Evolutionary conservation across 768 basidiomycete species (phyloP), one percentile per base, ranked within the genome.

Genomic region (Leucocoprinus sp.): DNA sequence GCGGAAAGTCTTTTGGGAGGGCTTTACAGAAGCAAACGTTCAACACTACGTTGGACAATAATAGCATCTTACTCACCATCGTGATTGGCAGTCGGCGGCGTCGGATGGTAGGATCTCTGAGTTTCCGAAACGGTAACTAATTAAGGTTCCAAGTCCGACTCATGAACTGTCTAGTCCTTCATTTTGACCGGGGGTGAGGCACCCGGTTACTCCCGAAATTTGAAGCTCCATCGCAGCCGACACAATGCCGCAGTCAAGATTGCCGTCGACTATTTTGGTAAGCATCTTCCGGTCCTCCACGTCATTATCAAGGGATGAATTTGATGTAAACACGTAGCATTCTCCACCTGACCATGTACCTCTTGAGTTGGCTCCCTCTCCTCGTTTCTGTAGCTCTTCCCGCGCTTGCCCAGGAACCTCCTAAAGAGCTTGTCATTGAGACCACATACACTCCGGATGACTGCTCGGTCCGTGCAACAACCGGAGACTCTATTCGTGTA

Each of bases 1-100:
- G 63, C 88, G 79, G 80, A 97, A 97, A 49, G 91, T 80, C 74
- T 99, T 99, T 83, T 97, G 91, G 64, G 95, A 97, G 69, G 95
- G 95, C 95, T 97, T 66, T 14, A 52, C 15, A 15, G n/a, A 34
- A 5, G 36, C 29, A 27, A 5, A 42, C 8, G 14, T 43, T 58
- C 33, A 60, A 45, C 31, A 44, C 19, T 24, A 14, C 22, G 23
- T 15, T 1, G 8, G 22, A 35, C 8, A 3, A 28, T 14, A 9
- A 17, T 21, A 50, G 52, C 17, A 31, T 46, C 34, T 8, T 42
- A 49, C 74, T 55, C 64, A 75, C 73, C 76, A 80, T 77, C 58
- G 66, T 64, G 60, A 66, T 63, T 53, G 63, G 59, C 60, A 55
- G 56, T 37, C 52, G 57, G 61, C 62, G 61, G 59, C 54, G 57